Conservation (phyloP, 441 rosid genomes). For the Populus hybrid region DNA sequence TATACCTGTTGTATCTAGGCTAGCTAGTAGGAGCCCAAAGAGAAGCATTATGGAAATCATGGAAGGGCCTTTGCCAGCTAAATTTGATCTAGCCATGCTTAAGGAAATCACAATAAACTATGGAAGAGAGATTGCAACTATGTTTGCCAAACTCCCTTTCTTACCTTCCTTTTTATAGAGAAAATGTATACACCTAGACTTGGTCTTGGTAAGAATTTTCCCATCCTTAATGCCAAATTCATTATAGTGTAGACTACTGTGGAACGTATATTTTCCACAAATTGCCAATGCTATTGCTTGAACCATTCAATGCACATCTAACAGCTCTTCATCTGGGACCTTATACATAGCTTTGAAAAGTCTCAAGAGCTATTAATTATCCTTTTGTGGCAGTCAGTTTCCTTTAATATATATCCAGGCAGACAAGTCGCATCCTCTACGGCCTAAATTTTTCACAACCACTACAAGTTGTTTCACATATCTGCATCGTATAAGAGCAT, state of each 20-base stretch:
- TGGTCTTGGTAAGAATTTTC: not conserved
- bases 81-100: constrained; percentile 14
- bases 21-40: constrained; percentile 23
- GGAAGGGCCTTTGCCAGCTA: not conserved
- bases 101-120: not conserved
- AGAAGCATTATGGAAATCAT: constrained; percentile 7
- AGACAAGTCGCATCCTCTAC: not conserved
- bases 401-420: not conserved
- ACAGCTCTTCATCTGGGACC: not conserved
- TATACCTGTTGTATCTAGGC: constrained; percentile 20
- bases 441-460: not conserved
- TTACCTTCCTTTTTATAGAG: constrained; percentile 3
- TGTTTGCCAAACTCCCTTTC: too few species aligned
- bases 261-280: not conserved
- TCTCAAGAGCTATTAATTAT: not conserved
- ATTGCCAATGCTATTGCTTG: not conserved
- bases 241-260: not conserved
- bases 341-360: not conserved
- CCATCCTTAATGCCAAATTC: not conserved
- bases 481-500: not conserved
- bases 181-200: not conserved
- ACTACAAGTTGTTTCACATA: not conserved
- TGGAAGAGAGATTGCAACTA: not conserved
- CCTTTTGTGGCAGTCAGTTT: not conserved
- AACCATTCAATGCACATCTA: not conserved